phyloP scores from a whole-genome alignment of 2,329 filamentous ascomycete genomes.

The Capronia americana region DNA sequence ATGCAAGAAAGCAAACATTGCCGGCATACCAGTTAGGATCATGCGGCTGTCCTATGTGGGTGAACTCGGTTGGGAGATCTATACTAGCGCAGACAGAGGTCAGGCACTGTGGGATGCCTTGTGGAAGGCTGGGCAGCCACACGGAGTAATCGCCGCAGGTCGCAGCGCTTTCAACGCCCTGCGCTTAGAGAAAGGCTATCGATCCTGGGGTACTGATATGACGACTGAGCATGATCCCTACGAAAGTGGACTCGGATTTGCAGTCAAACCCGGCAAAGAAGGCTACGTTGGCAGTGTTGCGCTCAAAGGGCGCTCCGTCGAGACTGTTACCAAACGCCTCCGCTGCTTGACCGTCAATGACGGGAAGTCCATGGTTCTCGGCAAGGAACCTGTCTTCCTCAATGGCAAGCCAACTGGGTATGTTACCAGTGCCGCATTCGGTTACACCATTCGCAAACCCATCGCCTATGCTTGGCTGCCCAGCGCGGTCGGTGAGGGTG shows the following conservation, averaged over 20 bases:
- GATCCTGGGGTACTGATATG: conserved; percentile 64
- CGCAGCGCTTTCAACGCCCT: conserved; percentile 64
- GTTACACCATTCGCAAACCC: conserved; percentile 64
- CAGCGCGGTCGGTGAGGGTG: conserved; percentile 53
- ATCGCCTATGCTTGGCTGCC: conserved; percentile 67
- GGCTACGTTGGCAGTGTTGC: conserved; percentile 61
- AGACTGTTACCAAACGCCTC: conserved; percentile 44
- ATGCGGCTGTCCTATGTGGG: conserved; percentile 67
- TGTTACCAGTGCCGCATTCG: conserved; percentile 67
- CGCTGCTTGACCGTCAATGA: conserved; percentile 64
- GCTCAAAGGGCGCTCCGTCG: conserved; percentile 51
- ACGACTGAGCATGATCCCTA: conserved; percentile 66
- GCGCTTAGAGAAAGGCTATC: conserved; percentile 65
- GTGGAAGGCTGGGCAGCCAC: conserved; percentile 59
- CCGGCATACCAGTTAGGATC: conserved; percentile 62
- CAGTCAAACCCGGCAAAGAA: conserved; percentile 50
- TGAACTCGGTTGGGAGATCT: conserved; percentile 68
- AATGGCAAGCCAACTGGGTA: conserved; percentile 60
- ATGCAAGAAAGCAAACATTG: conserved; percentile 57
- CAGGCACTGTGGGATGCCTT: conserved; percentile 65
- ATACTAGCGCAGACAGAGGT: conserved; percentile 65
- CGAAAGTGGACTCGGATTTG: conserved; percentile 62
- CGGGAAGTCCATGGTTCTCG: conserved; percentile 62
- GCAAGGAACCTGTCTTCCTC: conserved; percentile 67
- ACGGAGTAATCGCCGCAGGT: conserved; percentile 65